Evolutionary conservation across 1,284 basidiomycete species (phyloP), one percentile per base, ranked within the genome.

Genomic region (Cryptococcus maquisensis): DNA sequence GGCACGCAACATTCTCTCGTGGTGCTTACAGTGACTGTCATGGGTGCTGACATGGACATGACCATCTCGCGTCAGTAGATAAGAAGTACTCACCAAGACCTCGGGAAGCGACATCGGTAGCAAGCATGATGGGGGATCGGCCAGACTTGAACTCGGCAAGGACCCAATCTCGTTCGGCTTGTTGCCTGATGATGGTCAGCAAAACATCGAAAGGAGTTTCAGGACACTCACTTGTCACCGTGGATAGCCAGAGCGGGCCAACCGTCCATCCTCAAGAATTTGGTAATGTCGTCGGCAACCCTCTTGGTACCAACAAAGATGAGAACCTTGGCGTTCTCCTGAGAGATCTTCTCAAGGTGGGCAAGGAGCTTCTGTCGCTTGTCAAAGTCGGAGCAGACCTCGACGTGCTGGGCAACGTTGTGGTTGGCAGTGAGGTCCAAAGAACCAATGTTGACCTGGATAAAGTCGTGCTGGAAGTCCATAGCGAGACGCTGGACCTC

Each of bases 201-300:
- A 61, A 20, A 8, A 44, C 16, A 40, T 20, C 8, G 28, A 46
- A 7, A 15, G 23, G 5, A 6, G n/a, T 6, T 9, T 15, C 9
- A 46, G 24, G 9, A 26, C 60, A 67, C 55, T 75, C 51, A 75
- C 79, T 97, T 97, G 81, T 98, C 95, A 73, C 95, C 95, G 77
- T 98, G 95, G 68, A 98, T 98, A 59, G 95, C 95, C 49, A 99
- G 82, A 12, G 95, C 93, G 28, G 95, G 95, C 95, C 95, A 99
- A 26, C 95, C 95, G 73, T 99, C 93, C 81, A 90, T 88, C 65
- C 93, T 87, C 49, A 97, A 81, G 77, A 93, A 93, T 79, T 98
- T 98, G 44, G 95, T 98, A 67, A 98, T 88, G 66, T 98, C 95
- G 73, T 98, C 95, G 52, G 95, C 95, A 54, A 96, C 89, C 55